These are phyloP conservation scores for Alliaria petiolata DNA, from an alignment of 345 rosid genomes.

Conservation along the genomic window DNA sequence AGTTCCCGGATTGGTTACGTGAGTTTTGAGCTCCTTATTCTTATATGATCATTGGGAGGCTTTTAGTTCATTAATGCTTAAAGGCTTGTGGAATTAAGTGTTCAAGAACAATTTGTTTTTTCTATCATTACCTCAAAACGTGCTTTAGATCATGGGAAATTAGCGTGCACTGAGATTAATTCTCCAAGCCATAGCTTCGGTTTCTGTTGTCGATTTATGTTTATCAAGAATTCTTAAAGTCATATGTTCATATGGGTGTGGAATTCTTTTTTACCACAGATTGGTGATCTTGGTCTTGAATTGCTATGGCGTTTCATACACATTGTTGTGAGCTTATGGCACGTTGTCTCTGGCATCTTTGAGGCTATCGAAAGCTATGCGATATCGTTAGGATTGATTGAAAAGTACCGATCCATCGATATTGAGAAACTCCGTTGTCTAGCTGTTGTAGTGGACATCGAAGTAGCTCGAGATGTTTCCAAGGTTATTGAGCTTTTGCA, in stretches of 20 bases:
- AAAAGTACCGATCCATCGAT: conserved; percentile 44
- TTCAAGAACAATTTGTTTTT: neutral
- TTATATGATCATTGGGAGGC: neutral
- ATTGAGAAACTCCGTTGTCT: conserved; percentile 52
- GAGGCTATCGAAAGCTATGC: conserved; percentile 50
- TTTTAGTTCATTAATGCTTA: neutral
- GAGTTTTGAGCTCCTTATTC: neutral
- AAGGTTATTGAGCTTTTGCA: conserved; percentile 57
- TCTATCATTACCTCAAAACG: neutral
- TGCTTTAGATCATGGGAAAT: conserved; percentile 4
- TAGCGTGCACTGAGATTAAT: neutral
- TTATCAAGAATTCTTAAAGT: neutral
- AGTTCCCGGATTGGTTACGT: conserved; percentile 26
- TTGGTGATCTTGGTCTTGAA: conserved; percentile 34
- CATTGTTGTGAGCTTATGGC: conserved; percentile 50
- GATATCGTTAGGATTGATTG: conserved; percentile 54
- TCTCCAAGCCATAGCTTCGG: neutral
- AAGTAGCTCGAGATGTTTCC: conserved; percentile 32
- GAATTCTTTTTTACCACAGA: conserved; percentile 37
- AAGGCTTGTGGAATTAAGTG: neutral
- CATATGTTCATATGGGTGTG: neutral
- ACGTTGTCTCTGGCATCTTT: conserved; percentile 36
- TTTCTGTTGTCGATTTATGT: neutral
- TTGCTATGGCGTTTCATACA: conserved; percentile 71
- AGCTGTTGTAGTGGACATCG: conserved; percentile 70